phyloP scores from a whole-genome alignment of 75 land plant genomes.

The Gnetum montanum region DNA sequence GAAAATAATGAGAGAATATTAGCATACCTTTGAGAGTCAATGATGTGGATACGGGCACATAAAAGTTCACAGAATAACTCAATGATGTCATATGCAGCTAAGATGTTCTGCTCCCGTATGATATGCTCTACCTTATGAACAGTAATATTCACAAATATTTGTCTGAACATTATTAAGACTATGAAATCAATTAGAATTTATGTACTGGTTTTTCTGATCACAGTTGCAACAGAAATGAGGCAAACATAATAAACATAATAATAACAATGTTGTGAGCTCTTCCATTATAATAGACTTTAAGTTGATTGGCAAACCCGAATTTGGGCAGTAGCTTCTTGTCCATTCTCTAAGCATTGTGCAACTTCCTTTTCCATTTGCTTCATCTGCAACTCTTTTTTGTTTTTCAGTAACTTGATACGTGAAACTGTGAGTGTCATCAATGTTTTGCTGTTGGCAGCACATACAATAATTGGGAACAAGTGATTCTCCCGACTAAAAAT shows the following conservation, averaged over 20 bases:
- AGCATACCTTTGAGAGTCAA: slow-evolving; percentile 33
- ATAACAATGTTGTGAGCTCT: no score
- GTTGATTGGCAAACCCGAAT: slow-evolving; percentile 25
- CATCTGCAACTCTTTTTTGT: slow-evolving; percentile 38
- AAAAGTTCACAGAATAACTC: slow-evolving; percentile 39
- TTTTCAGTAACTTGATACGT: slow-evolving; percentile 40
- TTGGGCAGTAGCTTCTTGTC: slow-evolving; percentile 41
- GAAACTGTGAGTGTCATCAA: slow-evolving; percentile 68
- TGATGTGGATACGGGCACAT: slow-evolving; percentile 39
- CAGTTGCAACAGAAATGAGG: no score
- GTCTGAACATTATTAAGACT: no score
- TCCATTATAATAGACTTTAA: background rate
- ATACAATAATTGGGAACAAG: background rate
- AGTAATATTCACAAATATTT: no score
- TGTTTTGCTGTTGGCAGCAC: slow-evolving; percentile 50
- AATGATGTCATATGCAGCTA: slow-evolving; percentile 41
- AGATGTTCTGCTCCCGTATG: slow-evolving; percentile 34
- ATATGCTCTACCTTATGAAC: slow-evolving; percentile 50
- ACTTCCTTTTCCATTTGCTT: slow-evolving; percentile 41
- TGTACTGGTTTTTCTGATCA: no score
- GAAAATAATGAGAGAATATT: no score
- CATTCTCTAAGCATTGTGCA: slow-evolving; percentile 33
- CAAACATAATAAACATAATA: no score
- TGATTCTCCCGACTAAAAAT: no score
- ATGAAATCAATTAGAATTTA: no score